These are phyloP conservation scores for Atkinsonella hypoxylon DNA, from an alignment of 2,329 filamentous ascomycete species.

Conservation along the genomic window DNA sequence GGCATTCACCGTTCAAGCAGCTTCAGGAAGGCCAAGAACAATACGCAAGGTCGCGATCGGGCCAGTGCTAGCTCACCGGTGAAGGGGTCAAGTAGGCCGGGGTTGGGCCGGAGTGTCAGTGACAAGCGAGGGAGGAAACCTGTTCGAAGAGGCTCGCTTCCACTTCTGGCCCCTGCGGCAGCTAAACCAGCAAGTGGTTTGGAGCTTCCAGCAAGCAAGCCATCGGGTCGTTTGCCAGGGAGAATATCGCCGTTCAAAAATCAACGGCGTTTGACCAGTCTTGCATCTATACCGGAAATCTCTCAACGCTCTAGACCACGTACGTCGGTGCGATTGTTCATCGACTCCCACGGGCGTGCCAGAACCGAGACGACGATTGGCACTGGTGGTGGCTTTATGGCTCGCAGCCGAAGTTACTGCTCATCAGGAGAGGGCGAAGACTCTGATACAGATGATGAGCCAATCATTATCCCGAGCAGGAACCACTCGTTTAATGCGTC, in stretches of 20 bases:
- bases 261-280: constrained; percentile 36
- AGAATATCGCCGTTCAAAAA: constrained; percentile 41
- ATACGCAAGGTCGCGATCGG: constrained; percentile 29
- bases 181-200: constrained; percentile 18
- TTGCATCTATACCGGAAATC: constrained; percentile 47
- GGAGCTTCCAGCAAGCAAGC: constrained; percentile 21
- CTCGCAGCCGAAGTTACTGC: constrained; percentile 26
- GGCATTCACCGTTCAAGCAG: constrained; percentile 31
- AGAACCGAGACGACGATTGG: constrained; percentile 40
- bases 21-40: constrained; percentile 28
- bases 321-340: constrained; percentile 49
- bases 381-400: constrained; percentile 19
- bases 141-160: constrained; percentile 27
- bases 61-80: constrained; percentile 36
- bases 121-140: constrained; percentile 38
- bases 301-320: constrained; percentile 30
- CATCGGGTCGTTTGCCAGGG: constrained; percentile 29
- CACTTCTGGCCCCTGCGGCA: constrained; percentile 35
- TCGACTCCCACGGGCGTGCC: constrained; percentile 49
- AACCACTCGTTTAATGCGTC: constrained; percentile 40
- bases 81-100: constrained; percentile 35
- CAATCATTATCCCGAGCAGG: constrained; percentile 51
- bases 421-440: constrained; percentile 34
- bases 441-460: constrained; percentile 51
- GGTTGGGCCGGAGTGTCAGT: constrained; percentile 41